Conservation (phyloP, 176 grass and related monocot species). For the Leersia perrieri region DNA sequence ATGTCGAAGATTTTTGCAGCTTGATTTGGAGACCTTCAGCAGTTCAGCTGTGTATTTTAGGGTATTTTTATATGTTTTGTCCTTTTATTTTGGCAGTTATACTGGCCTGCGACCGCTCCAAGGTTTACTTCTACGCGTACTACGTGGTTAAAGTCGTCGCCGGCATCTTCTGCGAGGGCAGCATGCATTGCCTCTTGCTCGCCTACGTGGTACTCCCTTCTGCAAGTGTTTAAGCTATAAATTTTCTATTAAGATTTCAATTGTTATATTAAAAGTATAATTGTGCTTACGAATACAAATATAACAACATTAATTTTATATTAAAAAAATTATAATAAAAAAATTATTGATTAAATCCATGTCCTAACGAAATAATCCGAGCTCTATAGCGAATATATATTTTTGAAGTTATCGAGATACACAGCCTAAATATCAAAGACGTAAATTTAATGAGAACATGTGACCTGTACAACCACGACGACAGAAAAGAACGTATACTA, state of each 20-base stretch:
- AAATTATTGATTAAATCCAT: too few relatives aligned
- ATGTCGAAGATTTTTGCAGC: background rate
- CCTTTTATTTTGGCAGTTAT: constrained; percentile 40
- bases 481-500: background rate
- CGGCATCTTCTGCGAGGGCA: constrained; percentile 76
- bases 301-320: too few relatives aligned
- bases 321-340: too few relatives aligned
- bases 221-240: too few relatives aligned
- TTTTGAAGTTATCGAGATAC: background rate
- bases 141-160: constrained; percentile 64
- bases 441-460: background rate
- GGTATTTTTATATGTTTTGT: background rate
- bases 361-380: too few relatives aligned
- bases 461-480: background rate
- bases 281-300: too few relatives aligned
- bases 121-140: constrained; percentile 57
- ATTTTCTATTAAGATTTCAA: too few relatives aligned
- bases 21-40: background rate
- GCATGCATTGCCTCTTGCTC: constrained; percentile 74
- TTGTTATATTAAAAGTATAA: too few relatives aligned
- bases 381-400: too few relatives aligned
- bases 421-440: too few relatives aligned
- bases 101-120: constrained; percentile 65
- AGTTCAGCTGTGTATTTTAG: too few relatives aligned
- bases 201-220: constrained; percentile 99